Conservation (phyloP, 2,329 filamentous ascomycete species). For the Emergomyces pasteurianus region DNA sequence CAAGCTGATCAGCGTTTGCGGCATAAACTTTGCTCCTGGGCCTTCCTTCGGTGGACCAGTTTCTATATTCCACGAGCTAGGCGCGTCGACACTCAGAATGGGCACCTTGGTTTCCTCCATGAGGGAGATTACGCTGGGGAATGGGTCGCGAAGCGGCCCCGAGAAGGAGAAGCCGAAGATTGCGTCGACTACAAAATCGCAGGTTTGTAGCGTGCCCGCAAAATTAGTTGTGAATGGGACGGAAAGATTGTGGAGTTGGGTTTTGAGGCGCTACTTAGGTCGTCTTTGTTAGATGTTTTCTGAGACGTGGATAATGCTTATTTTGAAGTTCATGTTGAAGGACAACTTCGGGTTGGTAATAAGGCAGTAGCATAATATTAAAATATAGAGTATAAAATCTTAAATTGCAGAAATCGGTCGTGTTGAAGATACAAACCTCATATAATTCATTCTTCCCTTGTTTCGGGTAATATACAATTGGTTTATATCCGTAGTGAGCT, state of each 20-base stretch:
- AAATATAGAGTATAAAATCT: too few species aligned
- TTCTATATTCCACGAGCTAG: slow-evolving; percentile 91
- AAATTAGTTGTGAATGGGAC: slow-evolving; percentile 78
- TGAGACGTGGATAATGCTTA: neutral
- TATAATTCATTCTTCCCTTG: slow-evolving; percentile 83
- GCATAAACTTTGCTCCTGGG: slow-evolving; percentile 68
- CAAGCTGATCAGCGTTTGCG: slow-evolving; percentile 68
- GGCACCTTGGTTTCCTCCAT: slow-evolving; percentile 62
- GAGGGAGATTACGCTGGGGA: slow-evolving; percentile 65
- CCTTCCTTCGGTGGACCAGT: slow-evolving; percentile 58
- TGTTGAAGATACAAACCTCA: slow-evolving; percentile 41
- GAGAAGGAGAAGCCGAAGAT: slow-evolving; percentile 95
- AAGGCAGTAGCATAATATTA: too few species aligned
- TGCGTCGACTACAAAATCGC: slow-evolving; percentile 79
- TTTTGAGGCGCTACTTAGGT: slow-evolving; percentile 55
- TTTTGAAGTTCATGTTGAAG: neutral
- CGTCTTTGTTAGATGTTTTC: neutral
- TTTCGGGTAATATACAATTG: slow-evolving; percentile 87
- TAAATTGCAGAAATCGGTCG: slow-evolving; percentile 6
- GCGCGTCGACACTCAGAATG: slow-evolving; percentile 81
- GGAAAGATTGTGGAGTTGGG: slow-evolving; percentile 70
- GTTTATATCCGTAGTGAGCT: slow-evolving; percentile 80
- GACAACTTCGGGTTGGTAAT: neutral
- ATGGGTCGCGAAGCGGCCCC: slow-evolving; percentile 85
- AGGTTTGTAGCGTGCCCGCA: slow-evolving; percentile 47